A percentile compares a stretch with the other conserved stretches of the same genome.
Evolutionary conservation across 75 land plant species (phyloP).

Genomic region (Isoetes taiwanensis): DNA sequence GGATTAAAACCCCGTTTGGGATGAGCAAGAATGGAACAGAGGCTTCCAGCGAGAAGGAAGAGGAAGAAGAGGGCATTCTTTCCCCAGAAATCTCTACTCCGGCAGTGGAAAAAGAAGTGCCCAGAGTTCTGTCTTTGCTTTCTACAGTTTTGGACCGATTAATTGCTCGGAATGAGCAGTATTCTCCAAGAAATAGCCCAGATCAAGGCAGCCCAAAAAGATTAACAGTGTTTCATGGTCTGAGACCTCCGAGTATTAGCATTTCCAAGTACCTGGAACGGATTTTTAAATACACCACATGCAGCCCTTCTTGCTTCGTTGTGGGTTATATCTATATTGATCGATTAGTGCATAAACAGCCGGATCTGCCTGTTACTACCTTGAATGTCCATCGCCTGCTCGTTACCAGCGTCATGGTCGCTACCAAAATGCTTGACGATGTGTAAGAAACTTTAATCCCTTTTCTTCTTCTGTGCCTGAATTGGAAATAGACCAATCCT

Average conservation of each 20-base stretch:
- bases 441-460: too few relatives aligned
- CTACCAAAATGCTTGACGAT: constrained; percentile 72
- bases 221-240: constrained; percentile 28
- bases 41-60: too few relatives aligned
- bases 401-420: constrained; percentile 60
- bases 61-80: too few relatives aligned
- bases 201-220: constrained; percentile 6
- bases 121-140: constrained; percentile 41
- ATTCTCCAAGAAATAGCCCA: too few relatives aligned
- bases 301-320: constrained; percentile 49
- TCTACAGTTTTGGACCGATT: constrained; percentile 46
- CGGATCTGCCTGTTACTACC: constrained; percentile 28
- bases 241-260: constrained; percentile 40
- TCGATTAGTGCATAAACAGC: constrained; percentile 35
- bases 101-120: too few relatives aligned
- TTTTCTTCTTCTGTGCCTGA: too few relatives aligned
- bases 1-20: too few relatives aligned
- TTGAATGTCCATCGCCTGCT: constrained; percentile 60
- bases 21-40: too few relatives aligned
- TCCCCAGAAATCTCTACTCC: too few relatives aligned
- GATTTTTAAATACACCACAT: constrained; percentile 50
- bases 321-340: constrained; percentile 72
- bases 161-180: constrained; percentile 61
- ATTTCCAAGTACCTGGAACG: constrained; percentile 51
- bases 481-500: too few relatives aligned